Evolutionary conservation across 2,329 filamentous ascomycete genomes (phyloP).

Genomic region (Venturia nashicola): DNA sequence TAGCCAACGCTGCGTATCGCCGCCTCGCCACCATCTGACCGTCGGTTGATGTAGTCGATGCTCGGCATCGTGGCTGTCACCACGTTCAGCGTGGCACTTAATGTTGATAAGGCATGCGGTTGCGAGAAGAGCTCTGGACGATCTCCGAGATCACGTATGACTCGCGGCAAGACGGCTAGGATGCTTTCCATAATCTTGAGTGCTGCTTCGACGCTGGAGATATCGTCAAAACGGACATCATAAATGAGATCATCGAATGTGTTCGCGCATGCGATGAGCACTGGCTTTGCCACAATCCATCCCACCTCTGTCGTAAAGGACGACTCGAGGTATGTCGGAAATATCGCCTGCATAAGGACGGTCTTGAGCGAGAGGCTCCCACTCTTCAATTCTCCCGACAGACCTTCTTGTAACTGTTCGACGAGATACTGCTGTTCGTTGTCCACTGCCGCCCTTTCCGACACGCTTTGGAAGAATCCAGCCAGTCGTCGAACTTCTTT

Average conservation of each 20-base stretch:
- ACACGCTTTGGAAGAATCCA: slow-evolving; percentile 47
- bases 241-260: slow-evolving; percentile 33
- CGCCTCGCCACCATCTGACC: slow-evolving; percentile 16
- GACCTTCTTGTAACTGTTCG: slow-evolving; percentile 39
- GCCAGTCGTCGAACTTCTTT: slow-evolving; percentile 42
- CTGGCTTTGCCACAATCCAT: slow-evolving; percentile 40
- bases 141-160: slow-evolving; percentile 24
- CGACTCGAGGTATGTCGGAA: slow-evolving; percentile 44
- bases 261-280: slow-evolving; percentile 35
- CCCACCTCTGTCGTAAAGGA: slow-evolving; percentile 32
- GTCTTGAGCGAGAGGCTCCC: slow-evolving; percentile 36
- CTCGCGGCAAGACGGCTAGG: slow-evolving; percentile 23
- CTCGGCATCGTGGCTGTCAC: slow-evolving; percentile 28
- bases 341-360: slow-evolving; percentile 40
- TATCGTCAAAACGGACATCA: slow-evolving; percentile 31
- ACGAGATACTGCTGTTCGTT: slow-evolving; percentile 44
- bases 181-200: slow-evolving; percentile 25
- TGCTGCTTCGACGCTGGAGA: slow-evolving; percentile 24
- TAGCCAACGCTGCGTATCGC: slow-evolving; percentile 24
- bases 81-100: slow-evolving; percentile 28
- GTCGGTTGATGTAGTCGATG: slow-evolving; percentile 35
- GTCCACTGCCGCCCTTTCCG: slow-evolving; percentile 45
- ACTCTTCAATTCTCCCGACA: slow-evolving; percentile 31
- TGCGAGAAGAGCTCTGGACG: slow-evolving; percentile 24
- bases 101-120: slow-evolving; percentile 25